Evolutionary conservation across 2,329 filamentous ascomycete species (phyloP), one percentile per base, ranked within the genome.

Genomic region (Aureobasidium vineae): DNA sequence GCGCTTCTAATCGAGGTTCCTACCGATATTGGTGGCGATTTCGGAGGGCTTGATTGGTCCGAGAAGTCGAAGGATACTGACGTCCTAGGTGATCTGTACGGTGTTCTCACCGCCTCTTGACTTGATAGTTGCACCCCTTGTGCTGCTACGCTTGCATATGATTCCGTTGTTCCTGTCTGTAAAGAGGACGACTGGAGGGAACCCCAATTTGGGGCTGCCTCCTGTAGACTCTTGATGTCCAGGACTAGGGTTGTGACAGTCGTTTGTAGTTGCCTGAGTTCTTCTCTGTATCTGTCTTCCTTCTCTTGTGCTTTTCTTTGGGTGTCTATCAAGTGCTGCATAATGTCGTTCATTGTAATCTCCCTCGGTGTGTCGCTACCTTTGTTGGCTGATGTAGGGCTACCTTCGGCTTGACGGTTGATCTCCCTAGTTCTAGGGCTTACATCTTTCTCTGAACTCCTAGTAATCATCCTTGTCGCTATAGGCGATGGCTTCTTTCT

Each of bases 311-410:
- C 50, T 31, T 19, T 63, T 64, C 47, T 64, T 53, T 52, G 60
- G 4, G 43, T 38, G 1, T 52, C 60, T 3, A 61, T 6, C 57
- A 63, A 19, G 2, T 63, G 57, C 21, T 31, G 57, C 57, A 63
- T 63, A n/a, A 63, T 63, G 15, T 63, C 57, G 21, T 63, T 63
- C 41, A 63, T 63, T n/a, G 57, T 63, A 40, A 63, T n/a, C 57
- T 63, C 57, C 21, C 57, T 63, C 4, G 57, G 57, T 31, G 21
- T n/a, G 57, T 63, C 57, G 57, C 57, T 63, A 31, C 13, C 16
- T 63, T 11, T 63, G 57, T 31, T 26, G 21, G 5, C 23, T 21
- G 57, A n/a, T 61, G 21, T 33, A 10, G 57, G 57, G 57, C 57
- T 61, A 28, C 57, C 57, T 28, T 61, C 40, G 57, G 40, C 57